These are phyloP conservation scores for Tetracentron sinense DNA, from an alignment of 164 flowering plant species.

Conservation along the genomic window DNA sequence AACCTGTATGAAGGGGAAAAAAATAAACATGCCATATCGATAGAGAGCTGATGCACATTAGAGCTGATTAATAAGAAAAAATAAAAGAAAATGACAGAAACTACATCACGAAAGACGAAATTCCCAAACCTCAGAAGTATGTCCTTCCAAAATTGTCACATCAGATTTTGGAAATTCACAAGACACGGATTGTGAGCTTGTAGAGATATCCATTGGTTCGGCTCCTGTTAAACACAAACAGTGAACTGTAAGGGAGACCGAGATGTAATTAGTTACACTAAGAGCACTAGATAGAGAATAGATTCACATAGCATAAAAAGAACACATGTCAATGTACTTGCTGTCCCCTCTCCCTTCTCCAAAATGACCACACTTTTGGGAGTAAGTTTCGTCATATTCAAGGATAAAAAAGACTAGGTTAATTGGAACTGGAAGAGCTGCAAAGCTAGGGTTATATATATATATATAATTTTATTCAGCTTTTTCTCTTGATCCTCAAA, in stretches of 20 bases:
- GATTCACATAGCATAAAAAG: neutral
- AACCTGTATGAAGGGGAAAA: conserved; percentile 44
- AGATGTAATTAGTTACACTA: neutral
- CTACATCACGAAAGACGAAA: neutral
- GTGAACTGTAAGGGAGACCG: neutral
- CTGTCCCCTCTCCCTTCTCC: too few relatives aligned
- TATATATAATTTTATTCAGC: too few relatives aligned
- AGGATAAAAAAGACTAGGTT: too few relatives aligned
- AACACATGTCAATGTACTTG: too few relatives aligned
- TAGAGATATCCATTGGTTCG: conserved; percentile 77
- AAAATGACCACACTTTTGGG: too few relatives aligned
- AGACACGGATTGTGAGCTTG: conserved; percentile 37
- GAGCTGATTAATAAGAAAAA: neutral
- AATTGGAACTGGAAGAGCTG: too few relatives aligned
- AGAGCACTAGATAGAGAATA: neutral
- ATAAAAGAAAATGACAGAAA: neutral
- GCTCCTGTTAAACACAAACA: conserved; percentile 40
- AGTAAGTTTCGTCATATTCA: too few relatives aligned
- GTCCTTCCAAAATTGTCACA: conserved; percentile 88
- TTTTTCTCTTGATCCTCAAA: too few relatives aligned
- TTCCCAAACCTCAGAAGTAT: conserved; percentile 78
- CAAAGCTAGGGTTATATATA: too few relatives aligned
- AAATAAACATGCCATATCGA: neutral
- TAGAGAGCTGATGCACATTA: neutral
- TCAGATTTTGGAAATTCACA: conserved; percentile 73